Conservation (phyloP, 495 filamentous ascomycete species). For the Aspergillus heteromorphus region DNA sequence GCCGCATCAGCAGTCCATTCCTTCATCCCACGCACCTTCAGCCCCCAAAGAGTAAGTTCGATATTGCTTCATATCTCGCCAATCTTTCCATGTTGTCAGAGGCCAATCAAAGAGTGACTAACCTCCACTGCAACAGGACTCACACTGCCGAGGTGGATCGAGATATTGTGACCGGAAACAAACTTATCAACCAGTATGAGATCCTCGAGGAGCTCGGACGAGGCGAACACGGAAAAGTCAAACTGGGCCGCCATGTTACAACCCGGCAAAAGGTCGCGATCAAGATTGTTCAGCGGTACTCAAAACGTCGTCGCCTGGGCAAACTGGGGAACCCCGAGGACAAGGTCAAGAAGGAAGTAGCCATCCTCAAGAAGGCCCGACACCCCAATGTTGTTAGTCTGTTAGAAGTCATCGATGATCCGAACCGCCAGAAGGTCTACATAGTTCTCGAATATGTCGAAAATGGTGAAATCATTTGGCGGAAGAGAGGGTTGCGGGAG, state of each 20-base stretch:
- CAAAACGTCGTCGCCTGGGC: conserved; percentile 86
- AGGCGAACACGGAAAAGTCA: conserved; percentile 95
- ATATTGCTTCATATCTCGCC: background rate
- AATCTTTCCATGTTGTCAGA: background rate
- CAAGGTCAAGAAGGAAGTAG: conserved; percentile 95
- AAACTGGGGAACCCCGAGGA: conserved; percentile 70
- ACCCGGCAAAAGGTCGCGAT: conserved; percentile 85
- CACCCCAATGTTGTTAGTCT: conserved; percentile 93
- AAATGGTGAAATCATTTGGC: conserved; percentile 89
- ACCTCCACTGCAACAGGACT: conserved; percentile 47
- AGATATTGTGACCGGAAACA: conserved; percentile 81
- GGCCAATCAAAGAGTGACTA: background rate
- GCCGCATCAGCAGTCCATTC: conserved; percentile 47
- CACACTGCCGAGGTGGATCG: conserved; percentile 85
- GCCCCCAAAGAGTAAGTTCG: conserved; percentile 54
- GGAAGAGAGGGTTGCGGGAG: conserved; percentile 72
- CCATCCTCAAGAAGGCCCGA: conserved; percentile 94
- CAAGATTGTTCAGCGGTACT: conserved; percentile 96
- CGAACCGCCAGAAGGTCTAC: conserved; percentile 93
- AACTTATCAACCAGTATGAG: conserved; percentile 95
- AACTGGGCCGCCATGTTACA: conserved; percentile 73
- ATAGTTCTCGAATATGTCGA: conserved; percentile 94
- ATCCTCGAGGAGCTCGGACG: conserved; percentile 93
- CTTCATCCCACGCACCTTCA: conserved; percentile 62
- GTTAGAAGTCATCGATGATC: conserved; percentile 96